A percentile compares a stretch with the other conserved stretches of the same genome.
phyloP scores from a whole-genome alignment of 495 filamentous ascomycete genomes.

The Aspergillus cristatus region DNA sequence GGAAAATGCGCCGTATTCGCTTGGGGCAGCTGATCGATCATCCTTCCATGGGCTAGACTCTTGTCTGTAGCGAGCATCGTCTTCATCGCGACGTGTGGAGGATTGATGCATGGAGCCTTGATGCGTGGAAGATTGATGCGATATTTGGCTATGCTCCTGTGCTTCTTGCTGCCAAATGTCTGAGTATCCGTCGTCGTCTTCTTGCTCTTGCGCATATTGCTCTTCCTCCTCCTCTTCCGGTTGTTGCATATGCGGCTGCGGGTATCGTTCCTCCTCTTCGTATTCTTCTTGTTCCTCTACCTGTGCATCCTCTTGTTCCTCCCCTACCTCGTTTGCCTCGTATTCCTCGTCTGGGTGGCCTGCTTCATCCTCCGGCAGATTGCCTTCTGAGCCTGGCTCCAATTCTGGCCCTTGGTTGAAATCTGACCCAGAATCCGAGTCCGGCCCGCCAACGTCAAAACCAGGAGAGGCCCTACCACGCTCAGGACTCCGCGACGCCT shows the following conservation, averaged over 20 bases:
- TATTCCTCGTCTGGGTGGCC: background rate
- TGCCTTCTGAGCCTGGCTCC: too few relatives aligned
- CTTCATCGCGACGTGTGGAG: background rate
- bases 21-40: conserved; percentile 5
- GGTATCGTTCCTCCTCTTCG: conserved; percentile 20
- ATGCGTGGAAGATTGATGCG: conserved; percentile 11
- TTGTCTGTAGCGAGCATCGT: conserved; percentile 5
- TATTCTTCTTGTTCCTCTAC: conserved; percentile 3
- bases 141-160: conserved; percentile 22
- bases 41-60: conserved; percentile 10
- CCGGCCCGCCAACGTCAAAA: conserved; percentile 1
- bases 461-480: background rate
- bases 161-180: conserved; percentile 42
- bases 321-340: background rate
- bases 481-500: conserved; percentile 3
- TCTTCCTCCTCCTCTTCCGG: background rate
- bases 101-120: conserved; percentile 9
- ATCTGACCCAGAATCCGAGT: conserved; percentile 13
- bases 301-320: background rate
- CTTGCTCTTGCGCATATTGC: conserved; percentile 3
- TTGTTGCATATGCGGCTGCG: too few relatives aligned
- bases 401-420: conserved; percentile 1
- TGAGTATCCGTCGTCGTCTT: conserved; percentile 23
- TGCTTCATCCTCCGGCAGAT: too few relatives aligned
- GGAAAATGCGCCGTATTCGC: conserved; percentile 14